phyloP scores from a whole-genome alignment of 345 rosid species.

The Eucalyptus erythrocorys region DNA sequence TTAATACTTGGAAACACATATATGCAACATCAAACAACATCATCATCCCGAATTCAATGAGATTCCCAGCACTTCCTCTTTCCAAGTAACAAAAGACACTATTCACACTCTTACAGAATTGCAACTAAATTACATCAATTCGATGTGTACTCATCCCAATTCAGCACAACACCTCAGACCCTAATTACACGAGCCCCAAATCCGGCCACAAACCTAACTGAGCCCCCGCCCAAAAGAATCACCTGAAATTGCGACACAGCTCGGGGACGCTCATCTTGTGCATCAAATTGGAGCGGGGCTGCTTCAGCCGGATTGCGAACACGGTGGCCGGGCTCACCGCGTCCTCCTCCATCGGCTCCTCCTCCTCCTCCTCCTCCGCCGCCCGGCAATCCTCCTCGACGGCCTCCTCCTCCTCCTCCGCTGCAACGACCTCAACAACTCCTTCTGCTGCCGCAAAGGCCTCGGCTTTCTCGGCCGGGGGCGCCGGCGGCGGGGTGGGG shows the following conservation, averaged over 20 bases:
- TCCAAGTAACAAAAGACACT: not conserved
- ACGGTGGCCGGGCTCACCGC: constrained; percentile 70
- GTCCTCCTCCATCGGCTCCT: constrained; percentile 75
- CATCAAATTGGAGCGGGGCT: constrained; percentile 72
- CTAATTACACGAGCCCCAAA: not conserved
- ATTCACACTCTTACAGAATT: not conserved
- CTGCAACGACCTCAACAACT: no score
- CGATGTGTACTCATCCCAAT: not conserved
- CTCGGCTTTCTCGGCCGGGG: constrained; percentile 10
- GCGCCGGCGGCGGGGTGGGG: not conserved
- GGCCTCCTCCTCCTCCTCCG: constrained; percentile 22
- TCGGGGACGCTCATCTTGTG: constrained; percentile 36
- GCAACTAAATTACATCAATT: not conserved
- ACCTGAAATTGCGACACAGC: constrained; percentile 61
- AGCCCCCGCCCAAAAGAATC: not conserved
- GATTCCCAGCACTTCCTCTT: not conserved
- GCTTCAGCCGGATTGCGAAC: constrained; percentile 77
- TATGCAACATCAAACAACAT: not conserved
- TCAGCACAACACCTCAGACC: not conserved
- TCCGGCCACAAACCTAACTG: not conserved
- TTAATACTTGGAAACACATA: not conserved
- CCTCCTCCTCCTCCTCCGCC: constrained; percentile 51
- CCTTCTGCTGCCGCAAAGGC: not conserved
- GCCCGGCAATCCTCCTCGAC: not conserved
- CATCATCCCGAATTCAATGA: not conserved